A percentile compares a stretch with the other conserved stretches of the same genome.
Evolutionary conservation across 768 basidiomycete genomes (phyloP).

Genomic region (Tulasnella calospora): DNA sequence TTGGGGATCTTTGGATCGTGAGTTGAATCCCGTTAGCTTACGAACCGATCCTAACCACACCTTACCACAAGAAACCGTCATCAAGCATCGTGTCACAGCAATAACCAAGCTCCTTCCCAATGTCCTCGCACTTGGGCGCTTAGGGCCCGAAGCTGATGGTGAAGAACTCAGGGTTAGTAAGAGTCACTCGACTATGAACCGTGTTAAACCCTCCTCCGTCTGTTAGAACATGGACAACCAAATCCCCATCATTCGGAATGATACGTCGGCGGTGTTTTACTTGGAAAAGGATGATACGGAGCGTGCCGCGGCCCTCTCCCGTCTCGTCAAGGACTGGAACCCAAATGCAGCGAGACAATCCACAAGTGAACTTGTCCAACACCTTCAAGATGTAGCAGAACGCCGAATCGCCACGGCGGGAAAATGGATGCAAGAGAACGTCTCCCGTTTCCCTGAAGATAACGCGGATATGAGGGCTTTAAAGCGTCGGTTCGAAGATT

Average conservation of each 20-base stretch:
- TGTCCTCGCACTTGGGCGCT: not conserved
- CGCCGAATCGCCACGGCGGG: slow-evolving; percentile 47
- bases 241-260: slow-evolving; percentile 38
- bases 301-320: slow-evolving; percentile 15
- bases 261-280: slow-evolving; percentile 41
- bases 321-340: not conserved
- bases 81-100: slow-evolving; percentile 35
- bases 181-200: slow-evolving; percentile 8
- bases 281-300: slow-evolving; percentile 26
- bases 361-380: slow-evolving; percentile 38
- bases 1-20: slow-evolving; percentile 25
- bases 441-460: slow-evolving; percentile 43
- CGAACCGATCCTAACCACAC: slow-evolving; percentile 19
- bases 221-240: slow-evolving; percentile 54
- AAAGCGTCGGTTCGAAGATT: slow-evolving; percentile 42
- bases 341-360: slow-evolving; percentile 43
- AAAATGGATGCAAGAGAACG: slow-evolving; percentile 50
- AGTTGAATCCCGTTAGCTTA: not conserved
- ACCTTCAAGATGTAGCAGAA: slow-evolving; percentile 43
- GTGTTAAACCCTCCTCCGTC: not conserved
- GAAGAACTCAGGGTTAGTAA: not conserved
- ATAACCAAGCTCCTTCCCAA: not conserved
- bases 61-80: slow-evolving; percentile 32
- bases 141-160: not conserved
- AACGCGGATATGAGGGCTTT: slow-evolving; percentile 47